Base-by-base conservation (phyloP, 1,284 basidiomycete genomes). In the Ceratobasidium sp. region DNA sequence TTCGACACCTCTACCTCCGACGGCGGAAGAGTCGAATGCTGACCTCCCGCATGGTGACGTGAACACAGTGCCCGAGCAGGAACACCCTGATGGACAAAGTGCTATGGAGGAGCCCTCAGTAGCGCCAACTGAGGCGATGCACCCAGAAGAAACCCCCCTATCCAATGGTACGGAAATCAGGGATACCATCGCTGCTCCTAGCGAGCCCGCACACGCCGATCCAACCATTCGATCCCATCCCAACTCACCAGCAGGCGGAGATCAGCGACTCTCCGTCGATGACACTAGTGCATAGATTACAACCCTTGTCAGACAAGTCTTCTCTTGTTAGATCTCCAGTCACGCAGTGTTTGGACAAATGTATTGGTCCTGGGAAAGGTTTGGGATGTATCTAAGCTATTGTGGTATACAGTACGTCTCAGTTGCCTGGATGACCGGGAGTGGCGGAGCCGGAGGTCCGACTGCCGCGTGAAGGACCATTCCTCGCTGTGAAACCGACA, bases 91-190 rank as follows among this genome's bases (percentile, higher is more conserved):
- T 61, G 54, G 54, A 62, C 22, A 44, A 34, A 37, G n/a, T 37
- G 40, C 43, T 29, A 25, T 22, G 8, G 57, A 62, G 44, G 57
- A 73, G n/a, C 13, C 43, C 37, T 37, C 59, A 56, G 44, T 15
- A 73, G 57, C 70, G 57, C 70, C 52, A 73, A 62, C 57, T 62
- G 70, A 73, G 70, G 70, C 57, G 44, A 51, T 62, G 49, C 70
- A 62, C 7, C 57, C 40, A 51, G 44, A 59, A 40, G 34, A 43
- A 32, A 62, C 70, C 22, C 25, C 13, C 46, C 29, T 61, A 19
- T 56, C 44, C 59, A 57, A 62, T 49, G 70, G 59, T 25, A 62
- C 57, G 54, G 68, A 57, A 73, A n/a, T 25, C 44, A 73, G 57
- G 70, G 70, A 61, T 49, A 52, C 44, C 15, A 64, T 40, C 46